Conservation (phyloP, 805 yeast genomes). For the Starmerella powellii region DNA sequence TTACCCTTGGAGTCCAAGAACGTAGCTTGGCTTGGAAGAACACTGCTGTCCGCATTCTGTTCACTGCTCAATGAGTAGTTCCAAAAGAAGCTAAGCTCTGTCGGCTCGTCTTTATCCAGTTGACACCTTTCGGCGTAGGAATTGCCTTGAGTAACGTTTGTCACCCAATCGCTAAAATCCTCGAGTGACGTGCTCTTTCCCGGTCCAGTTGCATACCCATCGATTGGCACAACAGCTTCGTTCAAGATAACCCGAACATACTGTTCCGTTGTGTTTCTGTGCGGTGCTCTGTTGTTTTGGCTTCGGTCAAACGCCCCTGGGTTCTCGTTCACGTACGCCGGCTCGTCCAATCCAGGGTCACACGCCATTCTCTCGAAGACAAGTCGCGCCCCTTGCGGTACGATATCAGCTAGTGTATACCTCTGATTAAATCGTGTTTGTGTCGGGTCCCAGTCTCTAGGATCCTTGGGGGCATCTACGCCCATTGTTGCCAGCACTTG, state of each 20-base stretch:
- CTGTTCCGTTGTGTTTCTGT: conserved; percentile 2
- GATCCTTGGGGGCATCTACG: conserved; percentile 30
- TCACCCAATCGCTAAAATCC: conserved; percentile 24
- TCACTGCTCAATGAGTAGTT: no score
- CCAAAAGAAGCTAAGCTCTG: no score
- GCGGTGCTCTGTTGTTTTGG: conserved; percentile 4
- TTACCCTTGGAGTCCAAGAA: no score
- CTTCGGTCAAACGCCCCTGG: conserved; percentile 10
- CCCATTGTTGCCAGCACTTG: conserved; percentile 40
- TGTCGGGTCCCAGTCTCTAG: conserved; percentile 32
- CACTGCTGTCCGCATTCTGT: no score
- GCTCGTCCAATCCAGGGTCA: conserved; percentile 15
- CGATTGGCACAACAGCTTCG: conserved; percentile 44
- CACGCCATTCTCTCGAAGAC: conserved; percentile 31
- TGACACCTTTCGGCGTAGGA: no score
- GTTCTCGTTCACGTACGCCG: conserved; percentile 1
- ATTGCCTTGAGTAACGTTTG: no score
- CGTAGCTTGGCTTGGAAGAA: no score
- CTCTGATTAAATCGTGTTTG: conserved; percentile 37
- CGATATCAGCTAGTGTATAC: conserved; percentile 37
- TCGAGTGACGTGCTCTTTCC: conserved; percentile 38
- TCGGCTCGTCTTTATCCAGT: no score
- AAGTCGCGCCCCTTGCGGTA: conserved; percentile 26
- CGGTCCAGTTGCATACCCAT: conserved; percentile 41
- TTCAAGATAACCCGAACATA: conserved; percentile 39